Evolutionary conservation across 2,329 filamentous ascomycete species (phyloP).

Genomic region (Paracoccidioides brasiliensis): DNA sequence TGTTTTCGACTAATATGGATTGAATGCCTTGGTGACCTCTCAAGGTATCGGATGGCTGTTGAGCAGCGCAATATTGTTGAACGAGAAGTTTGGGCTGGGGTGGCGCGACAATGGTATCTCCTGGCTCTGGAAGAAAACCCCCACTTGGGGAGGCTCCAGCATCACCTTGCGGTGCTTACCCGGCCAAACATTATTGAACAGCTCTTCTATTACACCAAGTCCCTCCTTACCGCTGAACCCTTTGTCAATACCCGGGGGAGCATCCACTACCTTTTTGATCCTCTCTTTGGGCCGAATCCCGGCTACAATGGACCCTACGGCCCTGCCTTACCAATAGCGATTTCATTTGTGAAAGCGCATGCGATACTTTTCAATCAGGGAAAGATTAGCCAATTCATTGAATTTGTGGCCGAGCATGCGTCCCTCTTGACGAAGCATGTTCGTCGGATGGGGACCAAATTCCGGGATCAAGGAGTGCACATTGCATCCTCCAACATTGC

Average conservation of each 20-base stretch:
- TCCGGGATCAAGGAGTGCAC: constrained; percentile 42
- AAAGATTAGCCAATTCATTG: constrained; percentile 26
- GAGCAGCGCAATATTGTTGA: constrained; percentile 68
- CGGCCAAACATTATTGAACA: constrained; percentile 45
- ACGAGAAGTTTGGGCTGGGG: constrained; percentile 66
- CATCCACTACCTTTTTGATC: constrained; percentile 39
- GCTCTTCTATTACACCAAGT: constrained; percentile 47
- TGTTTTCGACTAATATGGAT: constrained; percentile 83
- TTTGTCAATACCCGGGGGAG: constrained; percentile 46
- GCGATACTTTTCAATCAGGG: constrained; percentile 34
- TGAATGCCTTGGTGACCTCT: constrained; percentile 79
- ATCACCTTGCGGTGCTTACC: constrained; percentile 63
- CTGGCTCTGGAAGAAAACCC: constrained; percentile 68
- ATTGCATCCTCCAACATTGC: constrained; percentile 43
- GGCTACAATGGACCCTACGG: constrained; percentile 2
- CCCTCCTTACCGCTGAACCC: constrained; percentile 41
- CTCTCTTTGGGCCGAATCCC: constrained; percentile 30
- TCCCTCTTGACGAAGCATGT: constrained; percentile 36
- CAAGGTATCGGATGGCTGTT: constrained; percentile 80
- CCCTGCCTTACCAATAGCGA: constrained; percentile 27
- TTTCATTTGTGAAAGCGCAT: constrained; percentile 41
- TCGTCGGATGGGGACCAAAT: constrained; percentile 34
- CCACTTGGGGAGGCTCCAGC: constrained; percentile 64
- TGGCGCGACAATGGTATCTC: constrained; percentile 73
- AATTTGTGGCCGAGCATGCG: constrained; percentile 29